Percentiles rank a stretch among this genome's conserved stretches.
Conservation (phyloP, 306 rosid species). For the Glycine tomentella region DNA sequence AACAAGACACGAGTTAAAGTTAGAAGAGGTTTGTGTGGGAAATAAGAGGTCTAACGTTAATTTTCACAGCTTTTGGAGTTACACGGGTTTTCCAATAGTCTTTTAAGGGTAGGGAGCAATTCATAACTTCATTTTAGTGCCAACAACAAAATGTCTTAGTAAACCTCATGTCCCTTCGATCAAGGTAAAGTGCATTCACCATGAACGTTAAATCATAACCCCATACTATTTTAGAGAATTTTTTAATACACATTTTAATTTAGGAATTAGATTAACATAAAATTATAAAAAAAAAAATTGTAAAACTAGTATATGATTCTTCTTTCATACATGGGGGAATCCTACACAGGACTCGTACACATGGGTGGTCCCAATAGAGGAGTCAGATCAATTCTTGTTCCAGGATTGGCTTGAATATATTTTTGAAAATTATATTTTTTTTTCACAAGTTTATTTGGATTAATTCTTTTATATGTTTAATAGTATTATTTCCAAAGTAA, state of each 20-base stretch:
- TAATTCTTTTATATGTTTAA: not conserved
- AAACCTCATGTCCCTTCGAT: not conserved
- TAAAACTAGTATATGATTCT: too few species aligned
- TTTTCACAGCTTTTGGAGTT: not conserved
- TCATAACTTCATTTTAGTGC: not conserved
- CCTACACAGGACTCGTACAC: slow-evolving; percentile 22
- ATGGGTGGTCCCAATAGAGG: slow-evolving; percentile 35
- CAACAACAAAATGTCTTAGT: not conserved
- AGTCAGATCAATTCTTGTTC: not conserved
- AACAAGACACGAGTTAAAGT: slow-evolving; percentile 11
- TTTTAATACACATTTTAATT: not conserved
- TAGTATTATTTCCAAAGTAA: not conserved
- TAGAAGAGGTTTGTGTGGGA: not conserved
- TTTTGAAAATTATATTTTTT: not conserved
- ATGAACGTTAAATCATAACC: not conserved
- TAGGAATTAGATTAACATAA: not conserved
- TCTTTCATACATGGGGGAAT: not conserved
- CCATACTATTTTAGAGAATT: not conserved
- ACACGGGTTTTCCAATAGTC: not conserved
- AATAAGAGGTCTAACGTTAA: not conserved
- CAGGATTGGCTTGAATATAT: not conserved
- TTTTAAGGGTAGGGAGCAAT: not conserved
- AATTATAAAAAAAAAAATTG: not conserved
- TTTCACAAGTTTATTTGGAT: slow-evolving; percentile 5
- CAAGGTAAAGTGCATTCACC: slow-evolving; percentile 6